A percentile compares a stretch with the other conserved stretches of the same genome.
phyloP scores from a whole-genome alignment of 106 monocot genomes.

The Platanthera zijinensis region DNA sequence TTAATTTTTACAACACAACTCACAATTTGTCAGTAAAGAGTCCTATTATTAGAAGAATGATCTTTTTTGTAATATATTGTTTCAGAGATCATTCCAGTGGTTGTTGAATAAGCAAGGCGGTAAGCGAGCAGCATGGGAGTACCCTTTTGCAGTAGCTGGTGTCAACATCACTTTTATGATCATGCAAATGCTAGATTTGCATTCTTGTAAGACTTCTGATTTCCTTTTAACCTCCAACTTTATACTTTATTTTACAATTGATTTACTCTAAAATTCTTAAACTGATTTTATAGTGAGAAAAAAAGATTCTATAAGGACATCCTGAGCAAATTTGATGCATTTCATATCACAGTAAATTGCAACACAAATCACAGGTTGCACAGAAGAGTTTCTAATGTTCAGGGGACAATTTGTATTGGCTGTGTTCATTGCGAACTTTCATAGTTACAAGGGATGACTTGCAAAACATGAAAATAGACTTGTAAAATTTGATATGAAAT shows the following conservation, averaged over 20 bases:
- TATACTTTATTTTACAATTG: background rate
- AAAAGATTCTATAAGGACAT: too few species aligned
- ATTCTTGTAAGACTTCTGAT: conserved; percentile 38
- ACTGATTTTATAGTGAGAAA: background rate
- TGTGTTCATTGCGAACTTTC: too few species aligned
- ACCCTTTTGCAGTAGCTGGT: conserved; percentile 92
- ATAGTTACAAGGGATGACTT: too few species aligned
- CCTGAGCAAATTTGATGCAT: too few species aligned
- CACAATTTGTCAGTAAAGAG: background rate
- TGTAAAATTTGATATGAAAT: too few species aligned
- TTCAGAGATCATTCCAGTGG: conserved; percentile 69
- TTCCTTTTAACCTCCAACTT: background rate
- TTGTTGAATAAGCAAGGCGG: conserved; percentile 74
- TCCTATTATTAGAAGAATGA: background rate
- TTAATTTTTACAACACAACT: background rate
- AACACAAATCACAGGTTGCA: too few species aligned
- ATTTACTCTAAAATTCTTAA: background rate
- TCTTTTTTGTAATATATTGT: background rate
- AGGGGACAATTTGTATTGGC: too few species aligned
- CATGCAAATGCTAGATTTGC: conserved; percentile 88
- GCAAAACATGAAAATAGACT: too few species aligned
- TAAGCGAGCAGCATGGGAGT: conserved; percentile 77
- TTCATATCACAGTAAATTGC: too few species aligned
- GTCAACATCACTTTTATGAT: conserved; percentile 95
- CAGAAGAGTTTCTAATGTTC: too few species aligned